phyloP scores from a whole-genome alignment of 2,329 filamentous ascomycete species.

The Alternaria triticimaculans region DNA sequence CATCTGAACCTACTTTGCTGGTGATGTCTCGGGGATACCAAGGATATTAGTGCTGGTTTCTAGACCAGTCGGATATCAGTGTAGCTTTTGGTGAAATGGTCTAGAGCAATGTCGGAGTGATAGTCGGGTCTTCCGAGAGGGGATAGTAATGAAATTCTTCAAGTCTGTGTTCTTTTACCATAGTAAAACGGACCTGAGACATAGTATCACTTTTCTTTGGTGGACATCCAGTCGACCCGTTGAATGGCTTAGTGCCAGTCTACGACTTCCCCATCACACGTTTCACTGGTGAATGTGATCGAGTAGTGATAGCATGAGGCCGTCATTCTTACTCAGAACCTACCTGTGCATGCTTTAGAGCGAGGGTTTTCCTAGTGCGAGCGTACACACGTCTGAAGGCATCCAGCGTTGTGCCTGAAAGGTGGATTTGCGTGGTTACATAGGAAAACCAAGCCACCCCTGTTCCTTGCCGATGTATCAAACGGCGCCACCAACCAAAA shows the following conservation, averaged over 20 bases:
- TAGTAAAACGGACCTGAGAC: background rate
- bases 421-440: background rate
- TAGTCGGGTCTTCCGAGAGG: background rate
- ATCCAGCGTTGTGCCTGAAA: background rate
- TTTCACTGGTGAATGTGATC: background rate
- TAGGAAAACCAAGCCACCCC: background rate
- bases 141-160: background rate
- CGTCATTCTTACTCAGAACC: background rate
- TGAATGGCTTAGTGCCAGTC: background rate
- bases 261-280: background rate
- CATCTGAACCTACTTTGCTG: background rate
- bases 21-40: background rate
- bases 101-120: background rate
- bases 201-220: background rate
- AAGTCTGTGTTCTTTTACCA: background rate
- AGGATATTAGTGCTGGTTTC: background rate
- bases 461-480: slow-evolving; percentile 2
- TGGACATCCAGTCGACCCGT: background rate
- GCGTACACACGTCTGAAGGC: background rate
- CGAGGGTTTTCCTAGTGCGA: background rate
- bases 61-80: background rate
- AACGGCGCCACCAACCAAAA: slow-evolving; percentile 25
- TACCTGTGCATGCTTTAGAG: background rate
- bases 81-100: background rate
- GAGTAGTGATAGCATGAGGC: background rate